These are phyloP conservation scores for Komagataella ulmi DNA, from an alignment of 805 yeast genomes.

Conservation along the genomic window DNA sequence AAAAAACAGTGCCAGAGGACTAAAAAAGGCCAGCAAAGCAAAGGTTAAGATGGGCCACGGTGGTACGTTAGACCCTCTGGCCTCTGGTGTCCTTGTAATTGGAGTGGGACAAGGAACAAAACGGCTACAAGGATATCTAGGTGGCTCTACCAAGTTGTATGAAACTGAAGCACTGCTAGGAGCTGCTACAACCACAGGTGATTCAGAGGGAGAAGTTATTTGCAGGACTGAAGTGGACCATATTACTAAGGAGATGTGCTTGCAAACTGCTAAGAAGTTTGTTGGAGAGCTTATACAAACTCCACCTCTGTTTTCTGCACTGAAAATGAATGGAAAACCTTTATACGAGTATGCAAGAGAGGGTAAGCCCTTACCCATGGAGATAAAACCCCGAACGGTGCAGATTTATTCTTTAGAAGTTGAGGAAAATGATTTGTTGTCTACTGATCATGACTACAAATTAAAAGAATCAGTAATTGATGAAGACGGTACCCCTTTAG, in stretches of 20 bases:
- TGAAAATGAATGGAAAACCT: slow-evolving; percentile 90
- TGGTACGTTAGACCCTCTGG: slow-evolving; percentile 92
- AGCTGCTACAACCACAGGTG: slow-evolving; percentile 87
- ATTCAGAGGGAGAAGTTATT: slow-evolving; percentile 74
- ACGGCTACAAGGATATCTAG: slow-evolving; percentile 53
- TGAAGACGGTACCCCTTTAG: slow-evolving; percentile 32
- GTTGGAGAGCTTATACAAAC: slow-evolving; percentile 77
- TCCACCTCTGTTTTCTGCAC: slow-evolving; percentile 91
- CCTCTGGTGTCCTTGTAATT: slow-evolving; percentile 85
- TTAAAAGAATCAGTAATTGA: slow-evolving; percentile 27
- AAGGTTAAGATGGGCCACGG: slow-evolving; percentile 95
- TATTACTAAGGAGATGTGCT: slow-evolving; percentile 38
- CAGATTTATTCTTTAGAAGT: slow-evolving; percentile 42
- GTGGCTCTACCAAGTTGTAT: slow-evolving; percentile 67
- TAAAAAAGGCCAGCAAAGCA: slow-evolving; percentile 24
- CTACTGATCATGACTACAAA: slow-evolving; percentile 41
- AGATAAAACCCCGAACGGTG: slow-evolving; percentile 69
- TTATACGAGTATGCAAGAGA: slow-evolving; percentile 89
- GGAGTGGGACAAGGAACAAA: slow-evolving; percentile 95
- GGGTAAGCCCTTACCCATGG: slow-evolving; percentile 71
- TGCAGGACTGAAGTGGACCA: slow-evolving; percentile 43
- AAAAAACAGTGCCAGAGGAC: slow-evolving; percentile 23
- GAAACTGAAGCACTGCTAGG: slow-evolving; percentile 82
- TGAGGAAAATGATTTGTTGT: slow-evolving; percentile 32
- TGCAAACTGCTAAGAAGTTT: slow-evolving; percentile 43